Evolutionary conservation across 78 protist species (phyloP), one percentile per base, ranked within the genome.

Genomic region (Dictyostelium intermedium): DNA sequence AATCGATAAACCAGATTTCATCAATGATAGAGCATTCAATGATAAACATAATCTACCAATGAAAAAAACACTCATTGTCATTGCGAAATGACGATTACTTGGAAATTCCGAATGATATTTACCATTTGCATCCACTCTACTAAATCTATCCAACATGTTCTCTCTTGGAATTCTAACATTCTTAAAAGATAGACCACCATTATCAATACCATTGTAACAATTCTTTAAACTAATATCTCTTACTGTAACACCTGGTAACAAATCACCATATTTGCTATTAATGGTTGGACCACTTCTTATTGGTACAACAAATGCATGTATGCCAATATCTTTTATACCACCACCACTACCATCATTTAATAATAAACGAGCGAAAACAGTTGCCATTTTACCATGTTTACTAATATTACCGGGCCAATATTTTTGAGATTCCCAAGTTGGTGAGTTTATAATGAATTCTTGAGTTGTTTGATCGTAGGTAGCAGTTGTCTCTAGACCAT

Each of bases 401-500:
- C 85, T 9, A 30, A 89, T 89, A 69, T 89, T 89, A 10, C 96
- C 96, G 1, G 96, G 96, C 96, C 96, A 92, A 37, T 85, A 92
- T 73, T 92, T 92, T 56, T 85, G 91, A 27, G 85, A 74, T 2
- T 82, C 85, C 87, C 84, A 85, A 39, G 91, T 92, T 35, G 96
- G 96, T 13, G 91, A 83, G 53, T 83, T 85, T 3, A 92, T 80
- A 13, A 92, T 81, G 45, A 92, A 92, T 30, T 83, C 91, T 14
- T 96, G 63, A 37, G 77, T 25, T n/a, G 3, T 79, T 13, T 7
- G n/a, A 74, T 94, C 96, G 50, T 73, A 97, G 5, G 92, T 91
- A 6, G 98, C 97, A 32, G 77, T 94, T 20, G 98, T 97, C 41
- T 96, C 97, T 45, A 97, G 83, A 20, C 96, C 98, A 32, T 97